Percentiles rank a stretch among this genome's conserved stretches.
These are phyloP conservation scores for Biscogniauxia sp. DNA, from an alignment of 2,329 filamentous ascomycete genomes.

Conservation along the genomic window DNA sequence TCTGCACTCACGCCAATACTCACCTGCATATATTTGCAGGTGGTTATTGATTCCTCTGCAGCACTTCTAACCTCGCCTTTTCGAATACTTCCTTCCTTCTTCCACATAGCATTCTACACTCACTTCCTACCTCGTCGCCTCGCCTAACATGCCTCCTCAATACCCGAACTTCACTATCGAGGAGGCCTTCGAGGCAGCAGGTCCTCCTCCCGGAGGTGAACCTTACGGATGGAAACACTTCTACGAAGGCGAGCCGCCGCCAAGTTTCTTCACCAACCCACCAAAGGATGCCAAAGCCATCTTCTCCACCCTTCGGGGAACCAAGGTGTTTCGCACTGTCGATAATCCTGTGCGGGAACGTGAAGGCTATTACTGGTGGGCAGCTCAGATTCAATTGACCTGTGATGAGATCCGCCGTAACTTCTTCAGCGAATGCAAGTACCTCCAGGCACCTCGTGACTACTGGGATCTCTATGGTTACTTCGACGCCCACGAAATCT, in stretches of 20 bases:
- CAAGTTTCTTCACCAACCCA: slow-evolving; percentile 18
- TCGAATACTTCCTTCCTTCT: background rate
- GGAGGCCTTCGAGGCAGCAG: slow-evolving; percentile 17
- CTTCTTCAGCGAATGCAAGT: slow-evolving; percentile 11
- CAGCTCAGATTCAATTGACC: slow-evolving; percentile 33
- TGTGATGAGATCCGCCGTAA: slow-evolving; percentile 18
- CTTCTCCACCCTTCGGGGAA: slow-evolving; percentile 39
- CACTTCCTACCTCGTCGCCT: background rate
- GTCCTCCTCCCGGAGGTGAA: slow-evolving; percentile 7
- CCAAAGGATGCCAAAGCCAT: slow-evolving; percentile 26
- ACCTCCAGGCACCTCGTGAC: slow-evolving; percentile 16
- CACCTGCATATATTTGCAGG: background rate
- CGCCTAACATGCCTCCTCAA: slow-evolving; percentile 8
- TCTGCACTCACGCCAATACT: background rate
- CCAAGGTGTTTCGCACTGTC: slow-evolving; percentile 29
- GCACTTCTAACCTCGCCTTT: background rate
- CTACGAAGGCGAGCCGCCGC: slow-evolving; percentile 17
- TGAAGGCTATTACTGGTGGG: slow-evolving; percentile 37
- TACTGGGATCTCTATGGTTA: slow-evolving; percentile 46
- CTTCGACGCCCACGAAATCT: slow-evolving; percentile 49
- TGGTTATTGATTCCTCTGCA: background rate
- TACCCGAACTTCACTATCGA: slow-evolving; percentile 16
- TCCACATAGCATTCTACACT: background rate
- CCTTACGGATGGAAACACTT: slow-evolving; percentile 6
- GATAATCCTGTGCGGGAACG: slow-evolving; percentile 29